phyloP scores from a whole-genome alignment of 1,284 basidiomycete species.

The Tilletiopsis washingtonensis region DNA sequence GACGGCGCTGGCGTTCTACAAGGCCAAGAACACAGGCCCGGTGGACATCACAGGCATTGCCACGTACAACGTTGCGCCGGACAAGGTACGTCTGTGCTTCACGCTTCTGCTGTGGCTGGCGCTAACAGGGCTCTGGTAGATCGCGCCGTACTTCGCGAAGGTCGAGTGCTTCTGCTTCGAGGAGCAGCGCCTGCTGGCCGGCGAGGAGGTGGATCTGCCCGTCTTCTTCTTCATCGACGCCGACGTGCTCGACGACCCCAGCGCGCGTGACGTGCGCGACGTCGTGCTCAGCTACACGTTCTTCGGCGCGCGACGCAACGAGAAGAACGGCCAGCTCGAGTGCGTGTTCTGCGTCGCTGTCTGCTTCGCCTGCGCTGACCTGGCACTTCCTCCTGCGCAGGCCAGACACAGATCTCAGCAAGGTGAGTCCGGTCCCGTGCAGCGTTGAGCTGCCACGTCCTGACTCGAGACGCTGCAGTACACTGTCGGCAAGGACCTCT shows the following conservation, averaged over 20 bases:
- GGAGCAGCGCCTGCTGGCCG: constrained; percentile 87
- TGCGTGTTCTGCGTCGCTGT: too few species aligned
- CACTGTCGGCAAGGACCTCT: constrained; percentile 28
- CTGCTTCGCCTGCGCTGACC: background rate
- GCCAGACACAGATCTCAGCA: constrained; percentile 41
- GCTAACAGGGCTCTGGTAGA: too few species aligned
- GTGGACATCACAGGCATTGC: constrained; percentile 95
- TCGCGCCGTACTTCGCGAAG: constrained; percentile 98
- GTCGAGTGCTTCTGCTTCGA: constrained; percentile 99
- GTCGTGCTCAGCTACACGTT: constrained; percentile 95
- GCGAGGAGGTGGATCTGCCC: constrained; percentile 96
- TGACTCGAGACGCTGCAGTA: constrained; percentile 13
- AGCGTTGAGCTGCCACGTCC: constrained; percentile 1
- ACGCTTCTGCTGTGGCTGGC: too few species aligned
- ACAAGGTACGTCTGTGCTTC: constrained; percentile 69
- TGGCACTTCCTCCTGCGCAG: too few species aligned
- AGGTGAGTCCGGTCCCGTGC: constrained; percentile 15
- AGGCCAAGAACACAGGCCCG: constrained; percentile 74
- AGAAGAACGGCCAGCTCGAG: constrained; percentile 43
- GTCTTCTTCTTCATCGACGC: constrained; percentile 98
- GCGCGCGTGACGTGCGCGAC: constrained; percentile 76
- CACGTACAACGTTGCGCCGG: constrained; percentile 93
- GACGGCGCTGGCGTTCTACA: constrained; percentile 93
- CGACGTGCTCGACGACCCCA: constrained; percentile 85
- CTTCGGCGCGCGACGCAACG: constrained; percentile 60